A percentile compares a stretch with the other conserved stretches of the same genome.
Conservation (phyloP, 23 red algal genomes). For the Agarophyton chilense region DNA sequence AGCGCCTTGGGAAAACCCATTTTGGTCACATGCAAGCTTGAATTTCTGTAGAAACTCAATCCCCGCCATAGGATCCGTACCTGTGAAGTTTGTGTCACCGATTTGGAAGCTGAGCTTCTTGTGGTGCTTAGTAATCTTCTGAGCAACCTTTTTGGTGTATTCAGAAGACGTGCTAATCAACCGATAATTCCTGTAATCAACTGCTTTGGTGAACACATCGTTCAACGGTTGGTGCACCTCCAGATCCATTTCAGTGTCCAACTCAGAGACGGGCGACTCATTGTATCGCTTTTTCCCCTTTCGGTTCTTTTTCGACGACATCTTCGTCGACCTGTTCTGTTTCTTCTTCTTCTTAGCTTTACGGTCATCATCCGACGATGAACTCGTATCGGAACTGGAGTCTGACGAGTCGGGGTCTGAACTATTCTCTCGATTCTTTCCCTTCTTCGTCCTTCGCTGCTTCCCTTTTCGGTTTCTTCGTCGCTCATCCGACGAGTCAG, state of each 20-base stretch:
- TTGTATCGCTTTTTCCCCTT: neutral
- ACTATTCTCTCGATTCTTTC: no score
- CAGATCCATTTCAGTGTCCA: neutral
- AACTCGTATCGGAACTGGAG: neutral
- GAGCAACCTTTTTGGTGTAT: no score
- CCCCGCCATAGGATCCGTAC: neutral
- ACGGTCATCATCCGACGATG: neutral
- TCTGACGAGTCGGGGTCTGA: no score
- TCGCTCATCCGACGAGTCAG: no score
- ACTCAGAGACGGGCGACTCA: neutral
- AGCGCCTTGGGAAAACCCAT: neutral
- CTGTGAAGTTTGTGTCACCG: neutral
- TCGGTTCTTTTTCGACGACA: neutral
- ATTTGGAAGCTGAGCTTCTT: slow-evolving; percentile 15
- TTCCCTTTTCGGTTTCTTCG: no score
- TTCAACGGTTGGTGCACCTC: slow-evolving; percentile 26
- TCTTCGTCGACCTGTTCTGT: neutral
- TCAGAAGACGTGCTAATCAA: neutral
- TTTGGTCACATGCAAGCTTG: slow-evolving; percentile 40
- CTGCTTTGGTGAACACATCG: slow-evolving; percentile 16
- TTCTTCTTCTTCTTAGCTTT: neutral
- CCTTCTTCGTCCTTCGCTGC: no score
- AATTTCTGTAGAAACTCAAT: slow-evolving; percentile 19
- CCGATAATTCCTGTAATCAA: slow-evolving; percentile 26
- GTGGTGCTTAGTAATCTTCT: no score